phyloP scores from a whole-genome alignment of 768 basidiomycete species.

The Pilatotrama ljubarskyi region DNA sequence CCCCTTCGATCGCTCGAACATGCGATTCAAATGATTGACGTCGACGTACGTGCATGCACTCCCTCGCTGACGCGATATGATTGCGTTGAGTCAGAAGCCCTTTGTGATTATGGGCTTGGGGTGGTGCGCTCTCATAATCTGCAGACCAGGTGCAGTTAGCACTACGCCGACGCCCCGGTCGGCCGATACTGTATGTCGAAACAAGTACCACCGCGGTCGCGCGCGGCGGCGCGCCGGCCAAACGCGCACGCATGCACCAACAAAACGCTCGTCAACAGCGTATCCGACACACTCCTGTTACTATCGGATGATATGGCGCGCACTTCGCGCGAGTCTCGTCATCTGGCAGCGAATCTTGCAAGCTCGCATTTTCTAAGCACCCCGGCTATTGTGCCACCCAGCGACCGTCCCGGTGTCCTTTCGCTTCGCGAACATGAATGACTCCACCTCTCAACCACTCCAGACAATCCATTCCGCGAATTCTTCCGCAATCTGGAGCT shows the following conservation, averaged over 20 bases:
- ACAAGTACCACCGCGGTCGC: conserved; percentile 1
- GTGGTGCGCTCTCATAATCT: neutral
- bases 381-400: neutral
- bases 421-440: neutral
- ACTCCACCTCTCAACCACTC: neutral
- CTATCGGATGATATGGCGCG: neutral
- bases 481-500: neutral
- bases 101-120: neutral
- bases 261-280: too few relatives aligned
- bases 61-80: neutral
- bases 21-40: neutral
- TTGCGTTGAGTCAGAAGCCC: neutral
- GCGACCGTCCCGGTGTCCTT: too few relatives aligned
- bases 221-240: neutral
- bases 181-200: conserved; percentile 3
- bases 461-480: neutral
- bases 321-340: conserved; percentile 1
- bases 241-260: neutral
- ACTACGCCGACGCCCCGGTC: neutral
- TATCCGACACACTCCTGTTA: neutral
- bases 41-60: neutral
- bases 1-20: neutral
- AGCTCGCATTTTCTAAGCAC: neutral
- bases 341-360: neutral
- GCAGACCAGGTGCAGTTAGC: neutral